Base-by-base conservation (phyloP, 2,329 filamentous ascomycete genomes). In the Delphinella strobiligena region DNA sequence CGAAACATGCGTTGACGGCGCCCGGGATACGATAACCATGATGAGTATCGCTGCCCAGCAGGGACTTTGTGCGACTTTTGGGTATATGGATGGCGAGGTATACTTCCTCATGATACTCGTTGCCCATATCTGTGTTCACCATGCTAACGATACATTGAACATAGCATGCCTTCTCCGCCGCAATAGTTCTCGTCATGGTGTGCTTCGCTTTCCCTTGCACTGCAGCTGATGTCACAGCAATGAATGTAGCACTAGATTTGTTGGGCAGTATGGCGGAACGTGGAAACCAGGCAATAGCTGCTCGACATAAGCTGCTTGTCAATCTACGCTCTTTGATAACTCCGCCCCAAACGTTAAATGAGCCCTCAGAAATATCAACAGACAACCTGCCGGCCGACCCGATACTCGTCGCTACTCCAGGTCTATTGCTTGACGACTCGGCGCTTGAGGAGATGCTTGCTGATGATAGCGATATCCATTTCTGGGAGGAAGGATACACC, bases 71-170 rank as follows among this genome's bases (percentile, higher is more conserved):
- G 68, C 71, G 15, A 74, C 70, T 0, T 74, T 71, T 47, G 71
- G 71, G 17, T 75, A 72, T 49, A 70, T 74, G 59, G 71, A 75
- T 42, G 66, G 68, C 12, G 71, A n/a, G n/a, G n/a, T n/a, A n/a
- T n/a, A n/a, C n/a, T n/a, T n/a, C n/a, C n/a, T n/a, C n/a, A n/a
- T n/a, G n/a, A n/a, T n/a, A n/a, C n/a, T n/a, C n/a, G n/a, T n/a
- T n/a, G n/a, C n/a, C n/a, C n/a, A n/a, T n/a, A n/a, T n/a, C n/a
- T n/a, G n/a, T n/a, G n/a, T n/a, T n/a, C n/a, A n/a, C n/a, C n/a
- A n/a, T n/a, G n/a, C n/a, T n/a, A n/a, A n/a, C n/a, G n/a, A n/a
- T n/a, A n/a, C n/a, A n/a, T n/a, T n/a, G n/a, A n/a, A n/a, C n/a
- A n/a, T n/a, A 75, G 44, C 71, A 74, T 47, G 62, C 66, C 17